Base-by-base conservation (phyloP, 805 yeast species). In the Zygoascus tannicola region DNA sequence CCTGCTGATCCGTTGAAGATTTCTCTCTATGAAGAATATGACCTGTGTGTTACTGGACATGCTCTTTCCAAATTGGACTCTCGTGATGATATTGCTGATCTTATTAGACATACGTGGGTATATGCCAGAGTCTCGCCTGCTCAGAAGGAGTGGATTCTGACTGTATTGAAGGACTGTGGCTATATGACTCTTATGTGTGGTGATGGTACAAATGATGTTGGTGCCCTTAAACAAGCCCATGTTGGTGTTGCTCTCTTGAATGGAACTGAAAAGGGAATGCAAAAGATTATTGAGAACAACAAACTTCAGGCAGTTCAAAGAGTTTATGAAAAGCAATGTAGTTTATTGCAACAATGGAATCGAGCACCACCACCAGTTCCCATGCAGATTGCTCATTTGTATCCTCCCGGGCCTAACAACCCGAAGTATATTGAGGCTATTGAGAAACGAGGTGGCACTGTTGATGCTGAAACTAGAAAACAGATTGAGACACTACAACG, bases 181-280 rank as follows among this genome's bases (percentile, higher is more conserved):
- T 92, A 90, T 66, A 82, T 78, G 59, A 92, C 97, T 20, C 74
- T 92, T 56, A 92, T 92, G 98, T 92, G 98, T 67, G 98, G 98
- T 72, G 98, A 92, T 67, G 98, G 98, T 67, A 92, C 98, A n/a
- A 92, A 92, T 61, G 98, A 92, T 71, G 98, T 92, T 41, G 98
- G 98, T 65, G 98, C 98, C 44, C 76, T 92, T 67, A 92, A 92
- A 65, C 97, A 92, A 69, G 97, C 98, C 2, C 95, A 92, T 59
- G 82, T 92, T 59, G 98, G 98, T 71, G 85, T 92, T 61, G 98
- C 98, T n/a, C 70, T 92, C 55, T 74, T 92, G 62, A 92, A 92
- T 58, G 98, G 97, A 67, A 88, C 98, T 45, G 95, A 85, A 59
- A 96, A 85, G 43, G 83, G 95, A 38, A 71, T 92, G 78, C 83